Base-by-base conservation (phyloP, 148 eudicot species). In the Persicaria maculosa region DNA sequence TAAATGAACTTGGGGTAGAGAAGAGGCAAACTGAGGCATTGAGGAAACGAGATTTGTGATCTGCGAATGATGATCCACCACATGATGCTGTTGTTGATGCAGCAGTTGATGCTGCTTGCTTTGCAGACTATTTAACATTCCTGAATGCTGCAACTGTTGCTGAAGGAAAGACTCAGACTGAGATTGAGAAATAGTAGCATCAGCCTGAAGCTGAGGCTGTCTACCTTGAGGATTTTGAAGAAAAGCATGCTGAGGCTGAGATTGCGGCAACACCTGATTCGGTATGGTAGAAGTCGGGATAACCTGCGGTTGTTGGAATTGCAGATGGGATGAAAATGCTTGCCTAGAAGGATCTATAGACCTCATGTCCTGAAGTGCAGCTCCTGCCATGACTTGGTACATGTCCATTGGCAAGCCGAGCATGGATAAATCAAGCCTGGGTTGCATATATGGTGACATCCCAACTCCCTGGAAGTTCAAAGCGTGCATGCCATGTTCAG, bases 391-490 rank as follows among this genome's bases (percentile, higher is more conserved):
- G 59, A 84, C 78, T 81, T 89, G 93, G 77, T 84, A 87, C 17
- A 89, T 75, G 80, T 93, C 88, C 76, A 80, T 79, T 68, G 85
- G 92, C 79, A 85, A 75, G 75, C 85, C 84, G 12, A 88, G 78
- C 84, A 91, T 80, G 36, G 91, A 84, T 75, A 86, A 67, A 75
- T 87, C 97, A n/a, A 91, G 74, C 80, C 88, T 84, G 52, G 92
- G 87, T 77, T 93, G 97, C 94, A 89, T 85, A 88, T 89, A 89
- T 2, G 97, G 88, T 2, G 76, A 68, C 44, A 82, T 80, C 48
- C 97, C 94, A 67, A 89, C 76, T 50, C 91, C 88, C 73, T 88
- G 94, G 65, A 91, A 87, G 77, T 91, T 91, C 46, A 93, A 84
- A 57, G 91, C 84, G 45, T 84, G 84, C 52, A 81, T 70, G 47